A percentile compares a stretch with the other conserved stretches of the same genome.
phyloP scores from a whole-genome alignment of 2,329 filamentous ascomycete species.

The Pezicula radicicola region DNA sequence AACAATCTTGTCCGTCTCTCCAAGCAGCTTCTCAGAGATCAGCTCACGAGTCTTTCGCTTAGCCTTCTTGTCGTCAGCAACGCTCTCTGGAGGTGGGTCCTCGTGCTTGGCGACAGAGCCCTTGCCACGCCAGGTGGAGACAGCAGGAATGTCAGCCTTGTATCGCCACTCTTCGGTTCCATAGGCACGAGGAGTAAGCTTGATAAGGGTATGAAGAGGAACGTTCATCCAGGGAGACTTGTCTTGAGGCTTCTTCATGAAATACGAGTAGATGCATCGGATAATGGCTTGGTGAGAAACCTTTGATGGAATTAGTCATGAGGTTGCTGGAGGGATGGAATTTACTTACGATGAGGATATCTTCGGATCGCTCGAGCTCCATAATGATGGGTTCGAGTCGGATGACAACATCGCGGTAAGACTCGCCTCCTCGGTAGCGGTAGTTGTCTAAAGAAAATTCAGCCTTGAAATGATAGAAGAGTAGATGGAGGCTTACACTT shows the following conservation, averaged over 20 bases:
- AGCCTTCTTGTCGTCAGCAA: too few species aligned
- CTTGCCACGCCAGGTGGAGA: constrained; percentile 94
- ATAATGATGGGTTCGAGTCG: constrained; percentile 98
- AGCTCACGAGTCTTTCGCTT: too few species aligned
- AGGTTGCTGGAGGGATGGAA: neutral
- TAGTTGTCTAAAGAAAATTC: constrained; percentile 69
- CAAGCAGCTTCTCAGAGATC: too few species aligned
- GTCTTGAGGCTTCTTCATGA: constrained; percentile 94
- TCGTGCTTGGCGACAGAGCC: constrained; percentile 90
- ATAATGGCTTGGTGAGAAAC: constrained; percentile 95
- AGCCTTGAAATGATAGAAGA: neutral
- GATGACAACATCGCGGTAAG: constrained; percentile 88
- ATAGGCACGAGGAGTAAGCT: constrained; percentile 91
- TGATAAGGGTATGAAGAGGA: constrained; percentile 92
- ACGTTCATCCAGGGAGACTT: constrained; percentile 98
- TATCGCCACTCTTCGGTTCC: constrained; percentile 86
- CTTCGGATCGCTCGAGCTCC: constrained; percentile 94
- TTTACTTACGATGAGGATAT: constrained; percentile 74
- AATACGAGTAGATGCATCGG: constrained; percentile 97
- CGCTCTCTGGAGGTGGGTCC: constrained; percentile 19
- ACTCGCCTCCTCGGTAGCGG: constrained; percentile 94
- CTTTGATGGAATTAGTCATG: neutral
- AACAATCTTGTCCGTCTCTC: too few species aligned
- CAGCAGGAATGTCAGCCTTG: constrained; percentile 88
- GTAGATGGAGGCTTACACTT: constrained; percentile 52